These are phyloP conservation scores for Metarhizium brunneum DNA, from an alignment of 2,329 filamentous ascomycete genomes.

Conservation along the genomic window DNA sequence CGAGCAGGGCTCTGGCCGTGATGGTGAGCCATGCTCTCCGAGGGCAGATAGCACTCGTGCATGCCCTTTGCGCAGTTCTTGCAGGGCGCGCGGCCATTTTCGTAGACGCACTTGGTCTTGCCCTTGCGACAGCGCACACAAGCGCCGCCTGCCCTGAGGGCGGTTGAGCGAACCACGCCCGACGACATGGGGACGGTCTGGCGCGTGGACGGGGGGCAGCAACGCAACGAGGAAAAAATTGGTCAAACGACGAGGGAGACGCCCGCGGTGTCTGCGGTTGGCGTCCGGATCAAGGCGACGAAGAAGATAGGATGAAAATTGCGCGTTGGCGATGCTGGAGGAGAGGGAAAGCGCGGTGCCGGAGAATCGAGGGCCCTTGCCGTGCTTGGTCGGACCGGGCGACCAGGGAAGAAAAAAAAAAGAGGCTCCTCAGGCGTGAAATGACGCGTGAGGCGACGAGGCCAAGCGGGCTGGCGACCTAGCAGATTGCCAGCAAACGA, in stretches of 20 bases:
- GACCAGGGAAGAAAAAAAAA: neutral
- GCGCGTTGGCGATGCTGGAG: constrained; percentile 3
- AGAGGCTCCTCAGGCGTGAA: constrained; percentile 1
- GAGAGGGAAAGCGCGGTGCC: constrained; percentile 3
- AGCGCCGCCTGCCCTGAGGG: constrained; percentile 50
- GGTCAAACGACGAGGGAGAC: neutral
- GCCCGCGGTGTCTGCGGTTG: constrained; percentile 2
- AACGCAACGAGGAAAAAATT: neutral
- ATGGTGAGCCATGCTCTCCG: constrained; percentile 50
- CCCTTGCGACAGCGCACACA: constrained; percentile 55
- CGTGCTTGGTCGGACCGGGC: constrained; percentile 3
- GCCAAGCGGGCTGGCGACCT: constrained; percentile 1
- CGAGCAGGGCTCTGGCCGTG: constrained; percentile 50
- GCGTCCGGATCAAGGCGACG: neutral
- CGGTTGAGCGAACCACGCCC: constrained; percentile 45
- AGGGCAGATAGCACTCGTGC: constrained; percentile 54
- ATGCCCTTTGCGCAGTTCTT: constrained; percentile 56
- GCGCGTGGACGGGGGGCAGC: neutral
- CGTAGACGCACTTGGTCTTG: constrained; percentile 56
- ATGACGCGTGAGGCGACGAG: constrained; percentile 2
- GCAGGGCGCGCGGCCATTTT: constrained; percentile 52
- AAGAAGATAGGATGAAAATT: constrained; percentile 1
- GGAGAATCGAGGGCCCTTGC: constrained; percentile 2
- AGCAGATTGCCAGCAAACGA: neutral
- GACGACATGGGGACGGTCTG: constrained; percentile 30